Base-by-base conservation (phyloP, 2,329 filamentous ascomycete genomes). In the Mycosphaerella sp. region DNA sequence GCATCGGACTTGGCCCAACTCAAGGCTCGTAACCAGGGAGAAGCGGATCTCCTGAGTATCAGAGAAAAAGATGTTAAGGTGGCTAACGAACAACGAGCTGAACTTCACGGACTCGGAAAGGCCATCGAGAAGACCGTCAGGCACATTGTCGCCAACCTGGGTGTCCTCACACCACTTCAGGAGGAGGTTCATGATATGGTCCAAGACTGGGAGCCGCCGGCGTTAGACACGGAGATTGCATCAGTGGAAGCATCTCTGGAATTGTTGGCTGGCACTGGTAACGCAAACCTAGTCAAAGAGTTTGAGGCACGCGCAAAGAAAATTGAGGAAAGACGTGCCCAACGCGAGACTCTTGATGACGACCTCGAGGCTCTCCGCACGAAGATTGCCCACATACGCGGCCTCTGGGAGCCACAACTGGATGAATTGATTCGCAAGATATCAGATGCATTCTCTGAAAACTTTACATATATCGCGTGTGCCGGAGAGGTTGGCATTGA, bases 381-480 rank as follows among this genome's bases (percentile, higher is more conserved):
- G 10, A 75, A 79, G 41, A 91, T 95, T 55, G 69, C 73, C 0
- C 76, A 81, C 34, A 71, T 95, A 49, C 84, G 85, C 61, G 73
- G 74, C 13, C 75, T 79, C 56, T 98, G 89, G 87, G 93, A 97
- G 69, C 89, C 89, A 0, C 73, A 79, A 61, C 77, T 98, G 2
- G 90, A 97, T 59, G 76, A 74, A 17, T 77, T 98, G 2, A 79
- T 96, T 36, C 73, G 74, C 16, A 82, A 84, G 64, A 96, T 98
- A 70, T 95, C 88, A 66, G 82, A 88, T 43, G 90, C 90, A 0
- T 98, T 98, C 69, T 82, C 86, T 5, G 85, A 91, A 68, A 97
- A 95, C 64, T 97, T 98, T 68, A 82, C 88, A 63, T 85, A 91
- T 67, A 97, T 98, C 65, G 89, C 85, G 59, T 97, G 93, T 68